These are phyloP conservation scores for Phytophthora cryptogea DNA, from an alignment of 352 stramenopile genomes.

Conservation along the genomic window DNA sequence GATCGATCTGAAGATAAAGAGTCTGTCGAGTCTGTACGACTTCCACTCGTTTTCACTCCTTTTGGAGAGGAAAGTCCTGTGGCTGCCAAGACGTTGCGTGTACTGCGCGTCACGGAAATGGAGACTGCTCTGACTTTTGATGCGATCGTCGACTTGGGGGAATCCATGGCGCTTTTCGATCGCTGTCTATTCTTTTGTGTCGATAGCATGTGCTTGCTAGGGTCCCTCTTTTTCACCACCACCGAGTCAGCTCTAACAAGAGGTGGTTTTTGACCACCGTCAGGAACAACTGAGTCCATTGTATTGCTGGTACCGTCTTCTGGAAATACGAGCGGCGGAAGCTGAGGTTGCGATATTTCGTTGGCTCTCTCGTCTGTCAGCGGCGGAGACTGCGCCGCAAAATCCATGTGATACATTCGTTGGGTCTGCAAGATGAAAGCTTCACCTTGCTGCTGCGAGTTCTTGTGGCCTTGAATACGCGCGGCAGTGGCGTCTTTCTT, in stretches of 20 bases:
- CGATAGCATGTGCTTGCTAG: slow-evolving; percentile 24
- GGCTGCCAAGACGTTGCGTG: slow-evolving; percentile 16
- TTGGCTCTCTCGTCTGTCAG: slow-evolving; percentile 2
- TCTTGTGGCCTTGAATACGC: slow-evolving; percentile 77
- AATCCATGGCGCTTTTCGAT: slow-evolving; percentile 26
- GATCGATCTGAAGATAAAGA: slow-evolving; percentile 11
- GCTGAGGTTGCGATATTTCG: neutral
- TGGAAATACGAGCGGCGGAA: slow-evolving; percentile 14
- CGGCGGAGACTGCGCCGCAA: slow-evolving; percentile 23
- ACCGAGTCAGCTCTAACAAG: slow-evolving; percentile 2
- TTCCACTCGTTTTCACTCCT: slow-evolving; percentile 9
- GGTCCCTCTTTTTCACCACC: slow-evolving; percentile 24
- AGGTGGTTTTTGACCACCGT: neutral
- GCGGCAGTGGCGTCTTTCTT: slow-evolving; percentile 64
- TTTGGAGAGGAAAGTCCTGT: slow-evolving; percentile 3
- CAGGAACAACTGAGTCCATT: neutral
- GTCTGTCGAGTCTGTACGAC: slow-evolving; percentile 16
- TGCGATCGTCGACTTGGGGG: slow-evolving; percentile 12
- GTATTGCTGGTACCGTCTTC: slow-evolving; percentile 1
- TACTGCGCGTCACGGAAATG: slow-evolving; percentile 18
- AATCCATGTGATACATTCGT: slow-evolving; percentile 55
- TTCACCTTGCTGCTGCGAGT: slow-evolving; percentile 65
- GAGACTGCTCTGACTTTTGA: slow-evolving; percentile 19
- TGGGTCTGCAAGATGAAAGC: slow-evolving; percentile 76
- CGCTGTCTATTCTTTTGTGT: slow-evolving; percentile 24